Evolutionary conservation across 768 basidiomycete genomes (phyloP).

Genomic region (Suillus lakei): DNA sequence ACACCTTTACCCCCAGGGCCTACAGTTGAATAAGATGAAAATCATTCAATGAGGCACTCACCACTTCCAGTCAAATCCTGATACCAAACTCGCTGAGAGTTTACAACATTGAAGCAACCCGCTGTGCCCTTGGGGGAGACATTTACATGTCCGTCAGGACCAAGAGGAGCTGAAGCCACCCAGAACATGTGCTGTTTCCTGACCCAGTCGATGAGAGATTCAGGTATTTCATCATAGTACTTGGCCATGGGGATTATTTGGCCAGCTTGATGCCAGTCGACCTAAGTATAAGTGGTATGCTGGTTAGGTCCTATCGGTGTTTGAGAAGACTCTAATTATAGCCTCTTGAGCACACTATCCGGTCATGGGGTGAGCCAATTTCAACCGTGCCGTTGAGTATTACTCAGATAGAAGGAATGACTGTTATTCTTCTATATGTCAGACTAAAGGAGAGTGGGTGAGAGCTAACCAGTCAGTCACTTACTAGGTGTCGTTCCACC

Average conservation of each 20-base stretch:
- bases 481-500: neutral
- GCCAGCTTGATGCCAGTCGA: neutral
- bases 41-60: constrained; percentile 24
- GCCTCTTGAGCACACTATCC: neutral
- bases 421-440: neutral
- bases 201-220: constrained; percentile 60
- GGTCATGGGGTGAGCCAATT: neutral
- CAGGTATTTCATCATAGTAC: constrained; percentile 51
- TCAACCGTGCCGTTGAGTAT: neutral
- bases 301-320: neutral
- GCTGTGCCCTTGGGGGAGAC: constrained; percentile 72
- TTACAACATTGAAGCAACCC: constrained; percentile 64
- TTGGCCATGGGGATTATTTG: neutral
- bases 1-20: constrained; percentile 46
- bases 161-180: constrained; percentile 71
- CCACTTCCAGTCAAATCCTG: constrained; percentile 75
- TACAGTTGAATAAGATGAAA: neutral
- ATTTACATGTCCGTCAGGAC: constrained; percentile 61
- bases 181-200: constrained; percentile 69
- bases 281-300: neutral
- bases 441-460: neutral
- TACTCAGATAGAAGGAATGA: neutral
- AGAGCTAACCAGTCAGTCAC: neutral
- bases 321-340: neutral
- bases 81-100: constrained; percentile 67